phyloP scores from a whole-genome alignment of 2,329 filamentous ascomycete species.

The Venturia oleaginea region DNA sequence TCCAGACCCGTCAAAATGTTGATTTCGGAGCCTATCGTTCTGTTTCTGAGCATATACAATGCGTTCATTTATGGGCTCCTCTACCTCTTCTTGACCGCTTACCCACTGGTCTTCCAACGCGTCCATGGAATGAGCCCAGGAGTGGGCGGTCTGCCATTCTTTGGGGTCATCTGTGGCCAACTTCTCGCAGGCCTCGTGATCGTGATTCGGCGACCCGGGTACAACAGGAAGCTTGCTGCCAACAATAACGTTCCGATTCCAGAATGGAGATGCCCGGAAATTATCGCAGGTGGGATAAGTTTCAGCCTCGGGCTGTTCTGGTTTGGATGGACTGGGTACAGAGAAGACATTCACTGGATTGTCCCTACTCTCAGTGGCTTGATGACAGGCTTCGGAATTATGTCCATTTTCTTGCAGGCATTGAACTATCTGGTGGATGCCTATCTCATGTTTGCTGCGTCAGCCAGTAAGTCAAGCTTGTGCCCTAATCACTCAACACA shows the following conservation, averaged over 20 bases:
- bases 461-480: slow-evolving; percentile 26
- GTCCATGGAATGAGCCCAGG: slow-evolving; percentile 64
- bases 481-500: background rate
- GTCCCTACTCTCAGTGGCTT: slow-evolving; percentile 37
- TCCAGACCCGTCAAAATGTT: slow-evolving; percentile 41
- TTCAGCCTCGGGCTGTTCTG: slow-evolving; percentile 34
- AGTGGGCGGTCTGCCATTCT: slow-evolving; percentile 68
- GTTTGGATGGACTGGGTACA: slow-evolving; percentile 36
- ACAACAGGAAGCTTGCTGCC: slow-evolving; percentile 50
- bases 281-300: slow-evolving; percentile 42
- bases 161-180: slow-evolving; percentile 72
- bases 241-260: slow-evolving; percentile 45
- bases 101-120: slow-evolving; percentile 66
- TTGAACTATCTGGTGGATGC: slow-evolving; percentile 53
- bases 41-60: slow-evolving; percentile 40
- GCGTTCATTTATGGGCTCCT: slow-evolving; percentile 49
- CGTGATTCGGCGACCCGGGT: slow-evolving; percentile 54
- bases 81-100: slow-evolving; percentile 79
- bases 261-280: slow-evolving; percentile 48
- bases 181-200: slow-evolving; percentile 58
- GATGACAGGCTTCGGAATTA: slow-evolving; percentile 48
- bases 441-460: slow-evolving; percentile 47
- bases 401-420: slow-evolving; percentile 48
- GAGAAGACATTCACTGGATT: slow-evolving; percentile 32
- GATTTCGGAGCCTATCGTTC: slow-evolving; percentile 41